Evolutionary conservation across 768 basidiomycete species (phyloP), one percentile per base, ranked within the genome.

Genomic region (Collybia sordida): DNA sequence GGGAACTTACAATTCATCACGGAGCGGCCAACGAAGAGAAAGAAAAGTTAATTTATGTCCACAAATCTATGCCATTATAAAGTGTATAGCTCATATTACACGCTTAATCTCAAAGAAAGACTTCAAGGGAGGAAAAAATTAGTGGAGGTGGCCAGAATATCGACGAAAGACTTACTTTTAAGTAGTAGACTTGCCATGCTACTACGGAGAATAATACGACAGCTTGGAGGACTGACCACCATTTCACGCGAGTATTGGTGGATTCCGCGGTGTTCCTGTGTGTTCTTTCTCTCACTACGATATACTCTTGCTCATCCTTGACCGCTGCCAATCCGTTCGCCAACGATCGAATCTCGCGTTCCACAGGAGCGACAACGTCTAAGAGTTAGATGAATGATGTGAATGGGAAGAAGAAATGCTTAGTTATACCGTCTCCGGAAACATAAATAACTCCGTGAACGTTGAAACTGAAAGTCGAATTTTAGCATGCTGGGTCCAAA

Each of bases 241-340:
- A 98, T 72, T 98, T 98, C 46, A 99, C 96, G 34, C 97, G 85
- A 34, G 88, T 81, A 65, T 98, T 98, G 17, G 91, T 92, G 1
- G 82, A 96, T 75, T 90, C 91, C 7, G 92, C 88, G 44, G 97
- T 99, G 66, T 98, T 92, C 47, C 97, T 79, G 68, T 99, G 97
- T 36, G 86, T 86, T 52, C 81, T 80, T 69, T 99, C 97, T 43
- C 97, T 82, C 23, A 98, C 86, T 25, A 96, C 90, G 55, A 99
- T 94, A 70, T 99, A 99, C 69, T 98, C 97, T 66, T 98, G 96
- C 66, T 99, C 97, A 62, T 99, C 97, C 72, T 98, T 98, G 57
- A 99, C 94, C 8, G 90, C 73, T 49, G 88, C 80, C 42, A 98
- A 72, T 7, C 88, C 93, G 47, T 83, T 81, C 12, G 91, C 84